Percentiles rank a stretch among this genome's conserved stretches.
Evolutionary conservation across 768 basidiomycete species (phyloP).

Genomic region (Lentinula guzmanii): DNA sequence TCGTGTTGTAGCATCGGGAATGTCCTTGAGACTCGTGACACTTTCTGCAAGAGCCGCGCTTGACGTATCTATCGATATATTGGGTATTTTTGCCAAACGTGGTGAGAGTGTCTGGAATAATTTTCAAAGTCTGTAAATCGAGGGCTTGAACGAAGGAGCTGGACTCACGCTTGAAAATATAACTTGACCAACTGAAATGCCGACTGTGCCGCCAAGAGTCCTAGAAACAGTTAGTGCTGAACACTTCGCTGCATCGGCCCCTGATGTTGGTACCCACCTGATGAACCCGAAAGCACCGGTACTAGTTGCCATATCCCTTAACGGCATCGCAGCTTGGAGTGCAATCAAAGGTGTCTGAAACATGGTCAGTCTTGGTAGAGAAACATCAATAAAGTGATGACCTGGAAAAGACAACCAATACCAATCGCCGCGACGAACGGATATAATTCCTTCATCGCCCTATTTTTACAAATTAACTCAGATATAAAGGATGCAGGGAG

Average conservation of each 20-base stretch:
- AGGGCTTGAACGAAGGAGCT: no score
- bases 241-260: not conserved
- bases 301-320: constrained; percentile 81
- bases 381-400: constrained; percentile 34
- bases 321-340: constrained; percentile 82
- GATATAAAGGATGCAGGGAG: constrained; percentile 14
- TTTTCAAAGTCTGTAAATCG: not conserved
- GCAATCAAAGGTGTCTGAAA: constrained; percentile 50
- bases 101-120: constrained; percentile 16
- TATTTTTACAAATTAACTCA: constrained; percentile 16
- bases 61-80: constrained; percentile 32
- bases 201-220: constrained; percentile 70
- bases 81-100: constrained; percentile 26
- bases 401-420: constrained; percentile 28
- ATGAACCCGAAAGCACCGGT: constrained; percentile 69
- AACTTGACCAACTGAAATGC: constrained; percentile 67
- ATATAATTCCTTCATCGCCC: constrained; percentile 59
- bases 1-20: constrained; percentile 42
- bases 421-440: constrained; percentile 38
- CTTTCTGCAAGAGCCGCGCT: constrained; percentile 38
- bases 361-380: constrained; percentile 32
- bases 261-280: constrained; percentile 30
- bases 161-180: constrained; percentile 42
- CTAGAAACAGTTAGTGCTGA: constrained; percentile 22
- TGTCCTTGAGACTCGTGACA: constrained; percentile 36